Percentiles rank a stretch among this genome's conserved stretches.
These are phyloP conservation scores for Fusarium gaditjirri DNA, from an alignment of 2,329 filamentous ascomycete genomes.

Conservation along the genomic window DNA sequence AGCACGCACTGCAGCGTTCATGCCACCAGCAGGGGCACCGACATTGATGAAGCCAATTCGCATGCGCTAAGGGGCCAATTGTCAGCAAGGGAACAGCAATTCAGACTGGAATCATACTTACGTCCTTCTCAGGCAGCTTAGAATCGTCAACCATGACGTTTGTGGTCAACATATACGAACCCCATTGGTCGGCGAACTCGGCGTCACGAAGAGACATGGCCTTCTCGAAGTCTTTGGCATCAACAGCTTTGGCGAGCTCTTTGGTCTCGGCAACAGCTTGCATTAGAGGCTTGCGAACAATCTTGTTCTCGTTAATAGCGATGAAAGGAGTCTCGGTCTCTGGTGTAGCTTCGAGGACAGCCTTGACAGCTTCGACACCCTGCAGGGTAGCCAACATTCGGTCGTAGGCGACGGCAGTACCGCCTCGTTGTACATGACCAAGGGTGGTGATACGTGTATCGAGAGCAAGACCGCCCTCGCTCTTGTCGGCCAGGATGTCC, in stretches of 20 bases:
- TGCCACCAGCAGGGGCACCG: constrained; percentile 94
- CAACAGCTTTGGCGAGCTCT: constrained; percentile 82
- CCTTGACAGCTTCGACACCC: constrained; percentile 92
- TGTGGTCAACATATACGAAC: constrained; percentile 90
- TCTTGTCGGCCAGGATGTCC: constrained; percentile 81
- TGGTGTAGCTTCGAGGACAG: constrained; percentile 88
- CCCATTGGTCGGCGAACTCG: constrained; percentile 93
- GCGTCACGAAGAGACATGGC: constrained; percentile 91
- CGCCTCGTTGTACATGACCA: constrained; percentile 97
- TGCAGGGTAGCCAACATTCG: constrained; percentile 92
- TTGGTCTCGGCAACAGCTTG: constrained; percentile 89
- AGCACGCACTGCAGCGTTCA: constrained; percentile 95
- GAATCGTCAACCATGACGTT: constrained; percentile 77
- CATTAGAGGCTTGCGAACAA: constrained; percentile 88
- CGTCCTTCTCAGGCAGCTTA: constrained; percentile 76
- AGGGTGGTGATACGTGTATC: constrained; percentile 96
- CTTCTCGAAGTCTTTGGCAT: constrained; percentile 83
- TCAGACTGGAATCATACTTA: constrained; percentile 51
- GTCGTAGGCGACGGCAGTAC: constrained; percentile 92
- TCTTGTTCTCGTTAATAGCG: constrained; percentile 97
- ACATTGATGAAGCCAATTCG: constrained; percentile 96
- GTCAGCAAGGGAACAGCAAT: background rate
- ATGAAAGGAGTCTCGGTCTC: constrained; percentile 94
- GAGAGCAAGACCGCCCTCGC: constrained; percentile 73
- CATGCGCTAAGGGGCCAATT: constrained; percentile 73